Evolutionary conservation across 1,284 basidiomycete genomes (phyloP), one percentile per base, ranked within the genome.

Genomic region (Ganoderma sp.): DNA sequence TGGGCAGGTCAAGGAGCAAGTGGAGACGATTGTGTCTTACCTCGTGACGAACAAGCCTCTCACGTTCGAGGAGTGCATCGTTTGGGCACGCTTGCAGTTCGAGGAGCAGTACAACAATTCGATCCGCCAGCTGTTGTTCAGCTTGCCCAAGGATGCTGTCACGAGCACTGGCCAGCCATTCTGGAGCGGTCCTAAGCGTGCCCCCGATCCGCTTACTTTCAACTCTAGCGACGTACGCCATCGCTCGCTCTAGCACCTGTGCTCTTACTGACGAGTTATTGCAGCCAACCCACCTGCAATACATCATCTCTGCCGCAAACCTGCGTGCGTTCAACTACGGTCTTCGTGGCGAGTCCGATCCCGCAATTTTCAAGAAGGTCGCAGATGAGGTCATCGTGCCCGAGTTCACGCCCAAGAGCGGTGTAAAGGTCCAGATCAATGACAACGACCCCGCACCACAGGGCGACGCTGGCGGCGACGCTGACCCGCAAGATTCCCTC

Each of bases 301-400:
- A 96, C 81, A 90, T 99, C 77, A 90, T 98, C 66, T 88, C 97
- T 14, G 97, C 93, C 28, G 97, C 98, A 68, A 99, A 99, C 81
- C 85, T 99, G 58, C 98, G 97, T 78, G 98, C 98, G 9, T 98
- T 90, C 85, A 99, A 99, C 85, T 99, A 99, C 78, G 98, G 98
- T 25, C 86, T 99, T 63, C 93, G 94, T 75, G 98, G 98, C 62
- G 93, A 94, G 77, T 90, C 86, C 1, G 94, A 99, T 78, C 86
- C 88, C 19, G 84, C 84, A 1, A 73, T 92, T 60, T 98, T 98
- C 87, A 90, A 89, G 79, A 96, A 94, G 80, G 86, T 96, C 43
- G 90, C 95, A 6, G 91, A 95, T 74, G 86, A 88, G n/a, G 90
- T 98, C 69, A 85, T 91, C 61, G 90, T 99, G 43, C 96, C 97